Percentiles rank a stretch among this genome's conserved stretches.
Conservation (phyloP, 2,329 filamentous ascomycete genomes). For the Colletotrichum salicis region DNA sequence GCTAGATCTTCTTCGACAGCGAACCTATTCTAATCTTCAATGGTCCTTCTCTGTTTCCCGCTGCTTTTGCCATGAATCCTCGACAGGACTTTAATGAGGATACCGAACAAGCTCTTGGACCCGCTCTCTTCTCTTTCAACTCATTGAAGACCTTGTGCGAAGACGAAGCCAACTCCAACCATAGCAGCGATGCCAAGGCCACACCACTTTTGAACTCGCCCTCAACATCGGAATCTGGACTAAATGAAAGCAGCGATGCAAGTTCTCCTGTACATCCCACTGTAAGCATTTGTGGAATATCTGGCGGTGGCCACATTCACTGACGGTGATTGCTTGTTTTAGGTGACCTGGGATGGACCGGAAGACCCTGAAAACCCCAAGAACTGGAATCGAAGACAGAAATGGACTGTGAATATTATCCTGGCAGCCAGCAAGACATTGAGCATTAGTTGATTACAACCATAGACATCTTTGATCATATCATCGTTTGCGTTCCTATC, state of each 20-base stretch:
- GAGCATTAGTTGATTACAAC: background rate
- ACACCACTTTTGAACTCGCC: no score
- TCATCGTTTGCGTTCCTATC: slow-evolving; percentile 63
- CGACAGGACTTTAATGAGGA: background rate
- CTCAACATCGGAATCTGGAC: background rate
- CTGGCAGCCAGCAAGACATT: background rate
- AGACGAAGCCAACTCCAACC: background rate
- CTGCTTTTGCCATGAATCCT: background rate
- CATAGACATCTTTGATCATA: slow-evolving; percentile 53
- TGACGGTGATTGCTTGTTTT: background rate
- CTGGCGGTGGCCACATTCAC: background rate
- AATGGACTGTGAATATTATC: slow-evolving; percentile 50
- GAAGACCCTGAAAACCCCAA: slow-evolving; percentile 42
- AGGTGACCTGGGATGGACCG: slow-evolving; percentile 48
- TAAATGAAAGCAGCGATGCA: background rate
- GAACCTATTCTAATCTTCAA: background rate
- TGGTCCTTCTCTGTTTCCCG: background rate
- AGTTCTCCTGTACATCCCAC: background rate
- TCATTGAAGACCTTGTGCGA: background rate
- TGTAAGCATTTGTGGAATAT: background rate
- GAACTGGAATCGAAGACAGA: slow-evolving; percentile 56
- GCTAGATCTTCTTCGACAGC: background rate
- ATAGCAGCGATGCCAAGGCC: background rate
- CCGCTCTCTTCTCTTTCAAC: background rate
- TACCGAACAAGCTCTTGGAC: background rate